Conservation (phyloP, 495 filamentous ascomycete genomes). For the Trichoderma erinaceum region DNA sequence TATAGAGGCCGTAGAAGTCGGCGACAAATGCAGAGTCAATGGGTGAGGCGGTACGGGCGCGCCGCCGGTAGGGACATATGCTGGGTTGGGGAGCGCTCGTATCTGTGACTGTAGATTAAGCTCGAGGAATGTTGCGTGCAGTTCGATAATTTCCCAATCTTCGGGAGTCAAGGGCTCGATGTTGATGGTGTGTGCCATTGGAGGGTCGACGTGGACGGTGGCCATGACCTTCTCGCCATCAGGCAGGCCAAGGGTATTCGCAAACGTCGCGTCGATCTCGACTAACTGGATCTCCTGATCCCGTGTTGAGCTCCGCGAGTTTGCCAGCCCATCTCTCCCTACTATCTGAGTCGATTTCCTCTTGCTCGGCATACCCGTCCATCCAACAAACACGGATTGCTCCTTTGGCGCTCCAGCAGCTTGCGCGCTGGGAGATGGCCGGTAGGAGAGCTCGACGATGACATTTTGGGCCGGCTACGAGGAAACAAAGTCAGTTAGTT, state of each 20-base stretch:
- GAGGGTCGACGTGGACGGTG: slow-evolving; percentile 78
- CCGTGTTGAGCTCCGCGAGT: slow-evolving; percentile 45
- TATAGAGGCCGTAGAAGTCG: slow-evolving; percentile 91
- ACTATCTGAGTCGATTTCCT: slow-evolving; percentile 66
- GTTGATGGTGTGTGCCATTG: slow-evolving; percentile 82
- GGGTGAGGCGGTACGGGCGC: slow-evolving; percentile 56
- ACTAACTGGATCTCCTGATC: slow-evolving; percentile 70
- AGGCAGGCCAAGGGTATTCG: slow-evolving; percentile 66
- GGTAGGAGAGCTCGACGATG: slow-evolving; percentile 78
- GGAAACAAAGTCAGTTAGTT: slow-evolving; percentile 14
- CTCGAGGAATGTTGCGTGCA: slow-evolving; percentile 91
- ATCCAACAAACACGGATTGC: slow-evolving; percentile 76
- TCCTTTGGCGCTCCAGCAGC: slow-evolving; percentile 27
- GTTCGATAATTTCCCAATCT: slow-evolving; percentile 98
- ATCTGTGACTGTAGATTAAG: slow-evolving; percentile 91
- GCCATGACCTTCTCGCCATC: slow-evolving; percentile 77
- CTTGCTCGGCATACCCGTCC: slow-evolving; percentile 96
- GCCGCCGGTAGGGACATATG: slow-evolving; percentile 45
- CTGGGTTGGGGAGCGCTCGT: slow-evolving; percentile 81
- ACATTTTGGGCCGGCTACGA: slow-evolving; percentile 85
- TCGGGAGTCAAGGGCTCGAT: slow-evolving; percentile 92
- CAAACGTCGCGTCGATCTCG: slow-evolving; percentile 87
- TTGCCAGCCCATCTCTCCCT: slow-evolving; percentile 62
- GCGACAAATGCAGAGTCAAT: slow-evolving; percentile 85
- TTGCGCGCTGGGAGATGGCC: slow-evolving; percentile 21